Base-by-base conservation (phyloP, 768 basidiomycete genomes). In the Mycena indigotica region DNA sequence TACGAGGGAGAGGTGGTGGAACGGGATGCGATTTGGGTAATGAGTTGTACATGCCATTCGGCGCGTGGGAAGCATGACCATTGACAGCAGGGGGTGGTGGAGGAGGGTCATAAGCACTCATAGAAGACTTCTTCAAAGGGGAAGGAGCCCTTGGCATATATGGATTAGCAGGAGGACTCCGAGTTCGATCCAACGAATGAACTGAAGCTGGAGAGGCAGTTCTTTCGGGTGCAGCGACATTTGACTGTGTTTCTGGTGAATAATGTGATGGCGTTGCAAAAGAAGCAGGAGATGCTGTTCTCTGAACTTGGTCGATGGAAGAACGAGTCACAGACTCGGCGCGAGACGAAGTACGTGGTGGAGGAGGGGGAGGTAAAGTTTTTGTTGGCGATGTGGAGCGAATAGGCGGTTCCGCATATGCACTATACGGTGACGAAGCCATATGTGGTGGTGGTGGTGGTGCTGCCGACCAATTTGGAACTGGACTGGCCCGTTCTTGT, bases 111-210 rank as follows among this genome's bases (percentile, higher is more conserved):
- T 57, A 57, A 15, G 55, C 53, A 35, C 46, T 57, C 6, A 28
- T 15, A 4, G 56, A 49, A 8, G 63, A 52, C 39, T 58, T 57
- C 44, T 41, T 44, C 17, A 63, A 62, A 4, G 77, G 75, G 28
- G 77, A 77, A 50, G 71, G 65, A 0, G 70, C 70, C 50, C 72
- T 67, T 3, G 75, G 77, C 13, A 70, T 65, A 54, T 80, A 79
- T n/a, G 75, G 71, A 59, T 63, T 60, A 28, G 57, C 39, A n/a
- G 57, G 52, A 4, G 62, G 62, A 52, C 58, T 60, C n/a, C 35
- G 55, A 24, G 58, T 48, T 56, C 58, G 44, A n/a, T 77, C 75
- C 24, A 66, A 57, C 8, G 63, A 57, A 24, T 72, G 63, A 54
- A 68, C 64, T 3, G 62, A 60, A 26, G 61, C 57, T 6, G 62